Evolutionary conservation across 1,284 basidiomycete species (phyloP).

Genomic region (Dichomitus squalens): DNA sequence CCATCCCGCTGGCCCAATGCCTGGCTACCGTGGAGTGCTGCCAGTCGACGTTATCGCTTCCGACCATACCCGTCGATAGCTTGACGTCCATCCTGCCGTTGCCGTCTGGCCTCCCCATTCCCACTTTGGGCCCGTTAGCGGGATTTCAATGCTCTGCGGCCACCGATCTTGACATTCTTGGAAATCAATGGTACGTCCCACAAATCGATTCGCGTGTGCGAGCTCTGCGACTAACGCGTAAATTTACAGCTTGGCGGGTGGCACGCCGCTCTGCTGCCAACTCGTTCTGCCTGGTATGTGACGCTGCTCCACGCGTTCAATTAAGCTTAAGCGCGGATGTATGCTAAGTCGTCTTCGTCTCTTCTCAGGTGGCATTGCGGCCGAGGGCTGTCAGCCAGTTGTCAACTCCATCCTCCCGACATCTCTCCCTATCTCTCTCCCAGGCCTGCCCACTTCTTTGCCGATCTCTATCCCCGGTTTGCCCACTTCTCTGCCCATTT

Average conservation of each 20-base stretch:
- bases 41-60: slow-evolving; percentile 12
- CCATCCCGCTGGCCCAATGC: slow-evolving; percentile 59
- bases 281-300: slow-evolving; percentile 7
- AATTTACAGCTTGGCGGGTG: slow-evolving; percentile 9
- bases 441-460: no score
- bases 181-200: slow-evolving; percentile 14
- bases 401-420: not conserved
- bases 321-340: not conserved
- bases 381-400: slow-evolving; percentile 9
- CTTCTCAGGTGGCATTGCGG: not conserved
- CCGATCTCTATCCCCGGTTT: no score
- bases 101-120: slow-evolving; percentile 10
- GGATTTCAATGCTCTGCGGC: slow-evolving; percentile 12
- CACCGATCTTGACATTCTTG: slow-evolving; percentile 7
- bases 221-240: not conserved
- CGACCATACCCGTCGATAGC: slow-evolving; percentile 1
- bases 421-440: no score
- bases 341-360: not conserved
- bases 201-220: not conserved
- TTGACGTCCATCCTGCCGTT: slow-evolving; percentile 9
- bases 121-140: slow-evolving; percentile 16
- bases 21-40: slow-evolving; percentile 16
- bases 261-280: slow-evolving; percentile 18
- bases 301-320: not conserved
- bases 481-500: not conserved